Conservation (phyloP, 1,139 yeast species). For the Magnusiomyces paraingens region DNA sequence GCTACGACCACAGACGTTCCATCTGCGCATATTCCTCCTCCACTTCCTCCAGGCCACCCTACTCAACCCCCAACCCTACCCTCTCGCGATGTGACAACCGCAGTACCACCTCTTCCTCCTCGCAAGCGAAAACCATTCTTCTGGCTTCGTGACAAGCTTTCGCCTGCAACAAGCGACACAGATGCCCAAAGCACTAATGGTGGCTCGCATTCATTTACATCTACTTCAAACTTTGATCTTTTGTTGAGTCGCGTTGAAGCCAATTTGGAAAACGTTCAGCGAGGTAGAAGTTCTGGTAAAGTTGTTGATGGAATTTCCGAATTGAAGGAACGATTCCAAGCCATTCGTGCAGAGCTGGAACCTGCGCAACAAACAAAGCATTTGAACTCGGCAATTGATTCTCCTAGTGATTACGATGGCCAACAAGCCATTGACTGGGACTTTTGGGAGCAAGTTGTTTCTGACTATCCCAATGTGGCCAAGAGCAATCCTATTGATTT, state of each 20-base stretch:
- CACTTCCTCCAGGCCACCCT: too few species aligned
- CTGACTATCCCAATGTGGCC: constrained; percentile 65
- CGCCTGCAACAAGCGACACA: constrained; percentile 35
- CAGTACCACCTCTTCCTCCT: constrained; percentile 28
- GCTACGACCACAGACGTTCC: too few species aligned
- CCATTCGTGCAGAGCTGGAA: constrained; percentile 28
- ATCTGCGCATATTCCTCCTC: too few species aligned
- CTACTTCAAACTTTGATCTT: constrained; percentile 39
- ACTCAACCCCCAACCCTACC: constrained; percentile 15
- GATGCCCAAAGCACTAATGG: constrained; percentile 29
- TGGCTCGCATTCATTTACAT: constrained; percentile 17
- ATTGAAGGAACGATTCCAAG: constrained; percentile 40
- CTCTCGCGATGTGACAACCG: constrained; percentile 12
- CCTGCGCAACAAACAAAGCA: not conserved
- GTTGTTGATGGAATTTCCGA: constrained; percentile 6
- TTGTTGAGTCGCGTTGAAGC: constrained; percentile 44
- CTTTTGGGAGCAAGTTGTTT: constrained; percentile 78
- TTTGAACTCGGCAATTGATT: not conserved
- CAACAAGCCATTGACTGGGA: constrained; percentile 41
- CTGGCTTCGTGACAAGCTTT: constrained; percentile 32
- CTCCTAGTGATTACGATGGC: constrained; percentile 19
- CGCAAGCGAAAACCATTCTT: constrained; percentile 32
- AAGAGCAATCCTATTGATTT: constrained; percentile 53
- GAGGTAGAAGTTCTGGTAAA: constrained; percentile 29
- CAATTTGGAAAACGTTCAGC: constrained; percentile 46